Base-by-base conservation (phyloP, 2,329 filamentous ascomycete species). In the Diaporthe destruens region DNA sequence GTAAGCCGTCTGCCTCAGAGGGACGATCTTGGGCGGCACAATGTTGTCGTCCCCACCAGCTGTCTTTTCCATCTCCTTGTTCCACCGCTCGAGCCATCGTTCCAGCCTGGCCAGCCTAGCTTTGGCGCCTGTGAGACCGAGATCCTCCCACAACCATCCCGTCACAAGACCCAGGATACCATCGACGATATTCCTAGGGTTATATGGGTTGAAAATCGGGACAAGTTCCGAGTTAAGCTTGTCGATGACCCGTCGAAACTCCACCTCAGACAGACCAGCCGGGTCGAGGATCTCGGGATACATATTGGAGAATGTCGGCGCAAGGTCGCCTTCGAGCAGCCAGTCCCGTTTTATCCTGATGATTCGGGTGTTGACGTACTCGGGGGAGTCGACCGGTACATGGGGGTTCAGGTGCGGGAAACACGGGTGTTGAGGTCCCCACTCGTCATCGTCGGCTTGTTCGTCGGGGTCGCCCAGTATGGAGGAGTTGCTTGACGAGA, bases 251-350 rank as follows among this genome's bases (percentile, higher is more conserved):
- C 87, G 87, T 4, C 96, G 90, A 79, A 99, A 99, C 77, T 97
- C 94, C 73, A 92, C 91, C 81, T 99, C 96, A 0, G 90, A 88
- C 55, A 99, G 84, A 42, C 95, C 90, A 0, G 90, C 90, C 0
- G 95, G 94, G 76, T 98, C 95, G 9, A 99, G 86, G 72, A 99
- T 97, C 80, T 99, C 96, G 0, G 96, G 96, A 78, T 99, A 99
- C 3, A 98, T 86, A 78, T 98, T 98, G 20, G 94, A 96, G 80
- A 97, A 98, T 0, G 95, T 94, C 0, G 96, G 96, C 1, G 95
- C 96, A 36, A 98, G 85, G 81, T 99, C 96, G 47, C 96, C 96
- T 74, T 92, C 89, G 39, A 95, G 82, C 83, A 98, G 92, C 93
- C 95, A 99, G 82, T 99, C 96, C 54, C 96, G 89, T 72, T 92